Base-by-base conservation (phyloP, 2,329 filamentous ascomycete genomes). In the Fusarium continuum region DNA sequence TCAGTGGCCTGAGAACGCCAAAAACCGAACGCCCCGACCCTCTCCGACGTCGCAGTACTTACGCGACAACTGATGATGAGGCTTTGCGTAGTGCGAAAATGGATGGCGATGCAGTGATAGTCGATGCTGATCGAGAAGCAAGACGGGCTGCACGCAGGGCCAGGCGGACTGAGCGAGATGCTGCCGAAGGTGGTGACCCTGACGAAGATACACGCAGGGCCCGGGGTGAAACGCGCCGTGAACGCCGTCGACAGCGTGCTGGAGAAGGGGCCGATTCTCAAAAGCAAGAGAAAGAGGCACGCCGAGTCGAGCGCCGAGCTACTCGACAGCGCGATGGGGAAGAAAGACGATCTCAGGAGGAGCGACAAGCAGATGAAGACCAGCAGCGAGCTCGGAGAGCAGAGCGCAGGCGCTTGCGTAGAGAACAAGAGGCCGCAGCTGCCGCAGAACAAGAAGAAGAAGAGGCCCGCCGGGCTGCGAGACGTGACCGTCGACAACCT, bases 91-190 rank as follows among this genome's bases (percentile, higher is more conserved):
- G 84, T 32, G 79, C 76, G 8, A 82, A 81, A 54, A 77, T 74
- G 34, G 85, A 86, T 32, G 82, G 74, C 13, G 83, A 82, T 23
- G 76, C 73, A 9, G 74, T 77, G 7, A 77, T 80, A 54, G 78
- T 83, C 4, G 85, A 88, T 14, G 79, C 82, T 25, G 86, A 88
- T 11, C 79, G 82, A 22, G 89, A 91, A 72, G 85, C 84, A 19
- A 83, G 86, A 41, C 83, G 83, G 38, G 86, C 85, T 25, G 86
- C 87, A 53, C 85, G 88, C n/a, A 84, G 83, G 52, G 82, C 85
- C 2, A 83, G 80, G 46, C 83, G 82, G 14, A 81, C 83, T 3
- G 85, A 87, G 53, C 78, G 76, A 8, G 78, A 79, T 39, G 65
- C 61, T 22, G 38, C 34, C 16, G 55, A 56, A 45, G 34, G 22